Base-by-base conservation (phyloP, 148 eudicot species). In the Diospyros lotus region DNA sequence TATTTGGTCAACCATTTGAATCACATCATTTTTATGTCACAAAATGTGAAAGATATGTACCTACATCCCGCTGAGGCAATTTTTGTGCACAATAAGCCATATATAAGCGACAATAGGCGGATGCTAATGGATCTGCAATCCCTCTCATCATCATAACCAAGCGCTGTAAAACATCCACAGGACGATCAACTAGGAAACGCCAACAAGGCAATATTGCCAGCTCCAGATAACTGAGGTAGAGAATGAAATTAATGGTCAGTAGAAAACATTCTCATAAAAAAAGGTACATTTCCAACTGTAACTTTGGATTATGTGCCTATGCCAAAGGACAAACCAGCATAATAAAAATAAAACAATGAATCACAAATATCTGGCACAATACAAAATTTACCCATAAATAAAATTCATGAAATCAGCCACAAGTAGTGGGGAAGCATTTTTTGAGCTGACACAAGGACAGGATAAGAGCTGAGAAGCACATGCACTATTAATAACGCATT, bases 71-170 rank as follows among this genome's bases (percentile, higher is more conserved):
- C 50, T 46, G 66, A 45, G 85, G 83, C 70, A 85, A 71, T 78
- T 84, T 89, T 63, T 85, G 89, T 10, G 81, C 89, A 59, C 90
- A 76, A 71, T 83, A 80, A 45, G 77, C 89, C 80, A 87, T 66
- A 79, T 89, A 91, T 75, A 91, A 74, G 80, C 83, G 86, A 79
- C 91, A 87, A 79, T 91, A 91, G 28, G 93, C 84, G 56, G 93
- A 89, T 48, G 90, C 91, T 77, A 91, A 74, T 53, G 97, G 97
- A 82, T 89, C 83, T 55, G 89, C 93, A 78, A 91, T 83, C 63
- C 97, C 97, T 83, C 90, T 88, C 77, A 80, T 84, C 97, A 91
- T 91, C 82, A 80, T 73, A 66, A 88, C 88, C 82, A 89, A 81
- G 64, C 97, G 93, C 60, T 74, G 79, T 70, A 91, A 78, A 55